Evolutionary conservation across 352 stramenopile genomes (phyloP), one percentile per base, ranked within the genome.

Genomic region (Phytophthora agathidicida): DNA sequence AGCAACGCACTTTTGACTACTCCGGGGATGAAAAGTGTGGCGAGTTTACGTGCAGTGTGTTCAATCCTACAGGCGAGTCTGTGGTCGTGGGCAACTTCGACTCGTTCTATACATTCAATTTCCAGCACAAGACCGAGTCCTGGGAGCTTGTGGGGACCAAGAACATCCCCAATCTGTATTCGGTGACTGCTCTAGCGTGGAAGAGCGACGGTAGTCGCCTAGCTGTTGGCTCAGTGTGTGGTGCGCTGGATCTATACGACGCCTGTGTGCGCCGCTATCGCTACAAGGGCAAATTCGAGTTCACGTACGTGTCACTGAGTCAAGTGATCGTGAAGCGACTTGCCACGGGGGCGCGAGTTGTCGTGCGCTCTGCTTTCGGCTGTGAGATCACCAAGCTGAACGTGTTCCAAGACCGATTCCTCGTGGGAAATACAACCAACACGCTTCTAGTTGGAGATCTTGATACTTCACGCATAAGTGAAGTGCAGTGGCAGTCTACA

Each of bases 231-330:
- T 96, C 91, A 0, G 77, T 98, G 0, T 98, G 92, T 55, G 94
- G 94, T 7, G 86, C 83, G 14, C 62, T 98, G 16, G 94, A 98
- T 67, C 57, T 98, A 5, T 98, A 96, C 60, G 94, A 98, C 36
- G 88, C 92, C 2, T 98, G 92, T 45, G 86, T 98, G 33, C 80
- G 83, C 2, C 88, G 94, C 26, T 96, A 90, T 50, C 78, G 83
- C 3, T 98, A 98, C 77, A 97, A 98, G 60, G 89, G 90, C 46
- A 95, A 92, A 44, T 98, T 98, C 50, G 94, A 98, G 77, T 96
- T 98, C 61, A 98, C 92, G 37, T 98, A 98, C 55, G 90, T 98
- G 38, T 97, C 84, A 17, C 66, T 96, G 32, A 96, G 82, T 45
- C 93, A 98, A 71, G 91, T 98, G 39, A 98, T 98, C 56, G 91